Evolutionary conservation across 768 basidiomycete species (phyloP).

Genomic region (Mycena kentingensis): DNA sequence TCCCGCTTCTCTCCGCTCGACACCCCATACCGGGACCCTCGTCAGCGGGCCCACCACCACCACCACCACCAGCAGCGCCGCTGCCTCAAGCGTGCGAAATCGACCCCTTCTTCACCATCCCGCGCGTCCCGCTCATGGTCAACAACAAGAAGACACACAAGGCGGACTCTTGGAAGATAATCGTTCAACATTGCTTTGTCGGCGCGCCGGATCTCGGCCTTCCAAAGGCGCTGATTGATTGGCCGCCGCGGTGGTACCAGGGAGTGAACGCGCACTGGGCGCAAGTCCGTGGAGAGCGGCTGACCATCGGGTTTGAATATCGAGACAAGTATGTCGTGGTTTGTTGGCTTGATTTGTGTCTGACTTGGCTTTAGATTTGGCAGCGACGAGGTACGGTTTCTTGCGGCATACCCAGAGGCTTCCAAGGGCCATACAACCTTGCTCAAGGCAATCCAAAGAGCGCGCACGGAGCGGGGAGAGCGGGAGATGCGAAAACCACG

Average conservation of each 20-base stretch:
- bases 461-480: not conserved
- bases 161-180: slow-evolving; percentile 6
- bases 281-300: not conserved
- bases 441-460: not conserved
- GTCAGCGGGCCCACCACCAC: not conserved
- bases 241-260: slow-evolving; percentile 1
- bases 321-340: not conserved
- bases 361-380: not conserved
- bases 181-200: slow-evolving; percentile 4
- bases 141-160: not conserved
- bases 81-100: too few relatives aligned
- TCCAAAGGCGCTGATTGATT: slow-evolving; percentile 5
- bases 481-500: too few relatives aligned
- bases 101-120: not conserved
- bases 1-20: not conserved
- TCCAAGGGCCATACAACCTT: not conserved
- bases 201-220: not conserved
- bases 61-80: too few relatives aligned
- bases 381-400: not conserved
- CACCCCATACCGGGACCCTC: not conserved
- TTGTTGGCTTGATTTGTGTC: not conserved
- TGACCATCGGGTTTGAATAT: not conserved
- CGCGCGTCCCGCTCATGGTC: not conserved
- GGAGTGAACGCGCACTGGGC: not conserved
- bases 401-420: slow-evolving; percentile 2